Conservation (phyloP, 495 filamentous ascomycete species). For the Neurospora intermedia region DNA sequence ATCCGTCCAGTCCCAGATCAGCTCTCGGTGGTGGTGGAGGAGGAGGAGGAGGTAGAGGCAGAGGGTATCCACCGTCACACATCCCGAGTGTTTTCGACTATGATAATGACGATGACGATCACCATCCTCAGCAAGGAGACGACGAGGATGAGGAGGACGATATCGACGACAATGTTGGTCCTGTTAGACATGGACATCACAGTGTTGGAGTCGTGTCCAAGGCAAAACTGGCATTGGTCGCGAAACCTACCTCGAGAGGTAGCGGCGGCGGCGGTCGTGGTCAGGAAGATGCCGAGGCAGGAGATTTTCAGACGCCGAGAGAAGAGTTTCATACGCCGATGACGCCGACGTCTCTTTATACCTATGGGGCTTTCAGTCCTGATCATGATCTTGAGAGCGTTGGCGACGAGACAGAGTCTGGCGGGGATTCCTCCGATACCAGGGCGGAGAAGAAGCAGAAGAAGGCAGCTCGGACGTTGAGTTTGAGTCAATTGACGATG, state of each 20-base stretch:
- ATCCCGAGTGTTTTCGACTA: neutral
- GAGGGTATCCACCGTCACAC: neutral
- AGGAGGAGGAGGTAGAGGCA: neutral
- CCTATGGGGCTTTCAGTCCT: conserved; percentile 35
- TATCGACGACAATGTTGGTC: conserved; percentile 13
- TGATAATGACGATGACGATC: conserved; percentile 12
- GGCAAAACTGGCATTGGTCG: neutral
- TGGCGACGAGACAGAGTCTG: conserved; percentile 6
- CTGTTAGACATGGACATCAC: conserved; percentile 9
- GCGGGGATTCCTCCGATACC: conserved; percentile 14
- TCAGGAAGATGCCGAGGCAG: conserved; percentile 19
- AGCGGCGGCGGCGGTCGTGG: neutral
- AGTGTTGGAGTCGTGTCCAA: conserved; percentile 1
- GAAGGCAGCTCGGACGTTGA: conserved; percentile 36
- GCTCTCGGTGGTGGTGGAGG: neutral
- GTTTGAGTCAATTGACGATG: conserved; percentile 39
- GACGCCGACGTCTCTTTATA: conserved; percentile 10
- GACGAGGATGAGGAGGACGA: conserved; percentile 14
- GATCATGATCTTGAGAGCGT: conserved; percentile 15
- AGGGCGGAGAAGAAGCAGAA: conserved; percentile 16
- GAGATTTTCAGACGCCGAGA: conserved; percentile 35
- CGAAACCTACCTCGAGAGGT: neutral
- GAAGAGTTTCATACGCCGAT: conserved; percentile 18
- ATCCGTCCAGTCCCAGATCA: neutral
- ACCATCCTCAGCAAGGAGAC: conserved; percentile 2